A percentile compares a stretch with the other conserved stretches of the same genome.
These are phyloP conservation scores for Strobilomyces confusus DNA, from an alignment of 768 basidiomycete genomes.

Conservation along the genomic window DNA sequence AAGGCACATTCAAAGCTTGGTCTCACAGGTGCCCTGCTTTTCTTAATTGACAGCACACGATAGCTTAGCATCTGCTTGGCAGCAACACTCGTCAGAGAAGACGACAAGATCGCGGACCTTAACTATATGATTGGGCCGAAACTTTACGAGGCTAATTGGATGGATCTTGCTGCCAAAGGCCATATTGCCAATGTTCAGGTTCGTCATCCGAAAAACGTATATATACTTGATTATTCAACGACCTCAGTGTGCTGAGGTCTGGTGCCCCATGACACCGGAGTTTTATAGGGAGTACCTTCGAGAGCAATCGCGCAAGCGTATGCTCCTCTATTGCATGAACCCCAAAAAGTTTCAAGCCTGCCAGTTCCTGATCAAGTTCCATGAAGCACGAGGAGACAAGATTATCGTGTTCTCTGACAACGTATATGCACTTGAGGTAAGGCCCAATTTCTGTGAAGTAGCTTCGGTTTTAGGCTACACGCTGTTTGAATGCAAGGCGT, in stretches of 20 bases:
- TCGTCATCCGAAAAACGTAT: constrained; percentile 18
- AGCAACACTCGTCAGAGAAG: constrained; percentile 98
- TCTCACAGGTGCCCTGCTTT: constrained; percentile 66
- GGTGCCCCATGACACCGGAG: constrained; percentile 99
- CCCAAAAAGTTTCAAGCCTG: constrained; percentile 99
- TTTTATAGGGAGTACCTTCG: constrained; percentile 97
- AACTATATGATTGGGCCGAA: constrained; percentile 99
- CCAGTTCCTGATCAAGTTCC: constrained; percentile 97
- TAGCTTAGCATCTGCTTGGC: constrained; percentile 6
- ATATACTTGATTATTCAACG: constrained; percentile 1
- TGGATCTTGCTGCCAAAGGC: constrained; percentile 98
- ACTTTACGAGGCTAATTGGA: constrained; percentile 99
- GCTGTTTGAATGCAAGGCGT: constrained; percentile 50
- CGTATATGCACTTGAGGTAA: constrained; percentile 91
- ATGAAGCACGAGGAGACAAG: constrained; percentile 97
- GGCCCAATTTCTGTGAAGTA: constrained; percentile 10
- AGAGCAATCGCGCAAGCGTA: constrained; percentile 88
- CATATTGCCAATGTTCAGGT: constrained; percentile 99
- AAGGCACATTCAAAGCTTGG: constrained; percentile 99
- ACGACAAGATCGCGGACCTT: constrained; percentile 97
- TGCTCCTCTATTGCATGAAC: constrained; percentile 99
- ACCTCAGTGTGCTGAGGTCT: constrained; percentile 92
- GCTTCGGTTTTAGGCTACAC: constrained; percentile 1
- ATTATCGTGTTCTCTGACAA: constrained; percentile 99
- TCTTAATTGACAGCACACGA: background rate